A percentile compares a stretch with the other conserved stretches of the same genome.
Conservation (phyloP, 805 yeast species). For the Komagataella mondaviorum region DNA sequence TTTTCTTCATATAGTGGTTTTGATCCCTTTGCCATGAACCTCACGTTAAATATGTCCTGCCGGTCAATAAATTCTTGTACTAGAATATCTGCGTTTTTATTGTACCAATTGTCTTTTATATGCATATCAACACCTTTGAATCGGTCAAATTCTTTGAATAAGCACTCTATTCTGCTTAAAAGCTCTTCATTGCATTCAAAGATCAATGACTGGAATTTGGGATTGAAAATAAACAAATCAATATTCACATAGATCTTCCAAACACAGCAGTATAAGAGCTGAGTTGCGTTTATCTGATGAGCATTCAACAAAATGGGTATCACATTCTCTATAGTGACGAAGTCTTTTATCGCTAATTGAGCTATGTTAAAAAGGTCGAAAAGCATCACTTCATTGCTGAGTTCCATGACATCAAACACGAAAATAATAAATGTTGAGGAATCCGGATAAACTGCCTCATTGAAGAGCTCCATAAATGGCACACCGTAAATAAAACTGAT, state of each 20-base stretch:
- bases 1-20: background rate
- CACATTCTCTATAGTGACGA: conserved; percentile 47
- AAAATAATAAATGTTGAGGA: conserved; percentile 28
- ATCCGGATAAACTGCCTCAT: conserved; percentile 10
- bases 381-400: conserved; percentile 51
- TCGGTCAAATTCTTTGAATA: conserved; percentile 21
- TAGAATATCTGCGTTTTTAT: conserved; percentile 14
- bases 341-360: conserved; percentile 45
- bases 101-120: background rate
- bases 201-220: conserved; percentile 19
- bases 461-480: conserved; percentile 25
- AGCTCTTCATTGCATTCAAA: conserved; percentile 8
- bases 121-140: conserved; percentile 12
- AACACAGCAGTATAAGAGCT: conserved; percentile 45
- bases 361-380: conserved; percentile 45
- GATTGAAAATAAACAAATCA: conserved; percentile 43
- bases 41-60: conserved; percentile 13
- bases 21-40: background rate
- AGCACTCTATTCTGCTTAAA: conserved; percentile 14
- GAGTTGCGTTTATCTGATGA: conserved; percentile 31
- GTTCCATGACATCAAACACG: conserved; percentile 43
- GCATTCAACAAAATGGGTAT: conserved; percentile 42
- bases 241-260: conserved; percentile 59
- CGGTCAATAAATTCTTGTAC: conserved; percentile 19
- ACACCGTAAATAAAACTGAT: conserved; percentile 47